Conservation (phyloP, 176 grass and related monocot species). For the Secale cereale region DNA sequence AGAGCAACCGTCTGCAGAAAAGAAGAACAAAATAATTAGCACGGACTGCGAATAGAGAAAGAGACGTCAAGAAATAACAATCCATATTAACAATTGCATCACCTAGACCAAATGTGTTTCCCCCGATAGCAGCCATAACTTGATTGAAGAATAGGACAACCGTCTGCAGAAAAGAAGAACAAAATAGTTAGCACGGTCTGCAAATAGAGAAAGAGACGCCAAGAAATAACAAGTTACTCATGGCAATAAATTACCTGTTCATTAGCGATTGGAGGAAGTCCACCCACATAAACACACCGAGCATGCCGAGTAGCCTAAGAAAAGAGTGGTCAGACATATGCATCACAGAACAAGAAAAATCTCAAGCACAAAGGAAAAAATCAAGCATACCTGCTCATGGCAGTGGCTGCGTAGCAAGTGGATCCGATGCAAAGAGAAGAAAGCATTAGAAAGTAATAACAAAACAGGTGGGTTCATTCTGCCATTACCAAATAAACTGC, state of each 20-base stretch:
- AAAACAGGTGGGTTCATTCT: not conserved
- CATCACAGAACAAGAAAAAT: not conserved
- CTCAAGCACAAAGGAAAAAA: not conserved
- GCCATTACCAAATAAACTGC: too few species aligned
- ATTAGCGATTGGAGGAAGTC: too few species aligned
- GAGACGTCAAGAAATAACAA: not conserved
- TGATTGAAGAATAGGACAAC: conserved; percentile 94
- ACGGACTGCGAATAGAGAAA: not conserved
- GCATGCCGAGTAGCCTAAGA: not conserved
- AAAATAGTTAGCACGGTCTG: not conserved
- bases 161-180: conserved; percentile 35
- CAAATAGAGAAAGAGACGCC: not conserved
- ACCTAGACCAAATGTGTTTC: conserved; percentile 89
- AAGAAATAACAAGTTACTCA: not conserved
- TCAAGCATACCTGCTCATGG: conserved; percentile 60
- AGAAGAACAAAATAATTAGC: not conserved
- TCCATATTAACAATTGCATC: conserved; percentile 78
- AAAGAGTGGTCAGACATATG: not conserved
- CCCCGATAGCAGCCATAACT: conserved; percentile 88
- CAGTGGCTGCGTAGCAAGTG: conserved; percentile 84
- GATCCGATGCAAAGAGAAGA: conserved; percentile 31
- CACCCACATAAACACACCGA: too few species aligned
- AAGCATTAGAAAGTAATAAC: conserved; percentile 11
- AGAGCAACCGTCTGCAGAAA: conserved; percentile 76
- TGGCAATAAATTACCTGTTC: too few species aligned